These are phyloP conservation scores for Paracorniculantispora psalliotae DNA, from an alignment of 2,329 filamentous ascomycete species.

Conservation along the genomic window DNA sequence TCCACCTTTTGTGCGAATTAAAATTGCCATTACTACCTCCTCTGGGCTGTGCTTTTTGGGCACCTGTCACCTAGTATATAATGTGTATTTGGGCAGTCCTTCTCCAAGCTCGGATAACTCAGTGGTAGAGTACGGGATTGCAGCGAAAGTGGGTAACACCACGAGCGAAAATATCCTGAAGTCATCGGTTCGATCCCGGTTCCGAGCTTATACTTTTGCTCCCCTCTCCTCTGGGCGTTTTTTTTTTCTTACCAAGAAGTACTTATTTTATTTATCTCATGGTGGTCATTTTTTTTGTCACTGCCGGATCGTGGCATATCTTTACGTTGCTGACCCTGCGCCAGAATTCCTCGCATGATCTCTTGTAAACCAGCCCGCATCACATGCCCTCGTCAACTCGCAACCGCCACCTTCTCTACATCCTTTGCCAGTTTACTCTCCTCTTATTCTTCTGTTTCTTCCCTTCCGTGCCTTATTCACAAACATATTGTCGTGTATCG, in stretches of 20 bases:
- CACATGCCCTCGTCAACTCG: background rate
- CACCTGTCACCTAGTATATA: background rate
- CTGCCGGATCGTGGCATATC: no score
- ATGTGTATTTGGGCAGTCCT: background rate
- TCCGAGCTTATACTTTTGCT: slow-evolving; percentile 4
- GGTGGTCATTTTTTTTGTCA: no score
- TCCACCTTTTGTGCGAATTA: no score
- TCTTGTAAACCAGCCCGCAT: no score
- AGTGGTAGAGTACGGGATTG: slow-evolving; percentile 15
- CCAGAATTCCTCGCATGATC: no score
- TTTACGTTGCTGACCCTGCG: no score
- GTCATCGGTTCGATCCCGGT: slow-evolving; percentile 15
- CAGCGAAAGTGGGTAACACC: slow-evolving; percentile 2
- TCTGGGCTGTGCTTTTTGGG: background rate
- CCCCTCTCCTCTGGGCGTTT: background rate
- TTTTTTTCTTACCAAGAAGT: no score
- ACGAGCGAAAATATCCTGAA: slow-evolving; percentile 16
- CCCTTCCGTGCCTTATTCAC: no score
- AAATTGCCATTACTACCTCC: no score
- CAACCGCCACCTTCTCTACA: background rate
- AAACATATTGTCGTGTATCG: no score
- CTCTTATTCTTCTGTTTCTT: background rate
- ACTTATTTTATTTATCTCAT: background rate
- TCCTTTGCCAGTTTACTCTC: no score
- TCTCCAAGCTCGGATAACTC: slow-evolving; percentile 11